phyloP scores from a whole-genome alignment of 495 filamentous ascomycete species.

The Glonium stellatum region DNA sequence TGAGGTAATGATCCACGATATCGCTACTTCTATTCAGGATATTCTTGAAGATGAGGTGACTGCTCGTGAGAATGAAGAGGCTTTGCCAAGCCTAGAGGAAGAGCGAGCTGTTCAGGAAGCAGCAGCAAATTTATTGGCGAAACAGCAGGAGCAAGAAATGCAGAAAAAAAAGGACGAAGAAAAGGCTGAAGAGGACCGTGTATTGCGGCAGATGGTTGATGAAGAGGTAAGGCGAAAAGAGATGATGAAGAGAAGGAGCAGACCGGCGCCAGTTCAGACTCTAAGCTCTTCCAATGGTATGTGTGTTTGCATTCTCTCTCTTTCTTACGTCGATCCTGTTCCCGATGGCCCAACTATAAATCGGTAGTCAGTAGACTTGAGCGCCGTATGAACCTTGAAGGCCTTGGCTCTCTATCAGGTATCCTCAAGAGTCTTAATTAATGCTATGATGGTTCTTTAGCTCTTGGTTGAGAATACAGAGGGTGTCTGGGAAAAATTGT shows the following conservation, averaged over 20 bases:
- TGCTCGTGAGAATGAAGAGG: slow-evolving; percentile 59
- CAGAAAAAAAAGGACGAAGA: slow-evolving; percentile 44
- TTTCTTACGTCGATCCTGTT: not conserved
- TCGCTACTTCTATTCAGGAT: slow-evolving; percentile 76
- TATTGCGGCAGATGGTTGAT: slow-evolving; percentile 65
- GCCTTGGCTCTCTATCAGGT: too few species aligned
- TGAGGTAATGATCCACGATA: slow-evolving; percentile 82
- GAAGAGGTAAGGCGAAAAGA: slow-evolving; percentile 64
- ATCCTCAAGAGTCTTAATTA: too few species aligned
- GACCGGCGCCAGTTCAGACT: slow-evolving; percentile 26
- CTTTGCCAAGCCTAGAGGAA: slow-evolving; percentile 81
- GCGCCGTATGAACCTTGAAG: too few species aligned
- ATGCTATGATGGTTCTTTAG: too few species aligned
- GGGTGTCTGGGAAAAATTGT: too few species aligned
- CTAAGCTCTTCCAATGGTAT: slow-evolving; percentile 24
- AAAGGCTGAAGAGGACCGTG: slow-evolving; percentile 64
- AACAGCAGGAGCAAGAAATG: slow-evolving; percentile 40
- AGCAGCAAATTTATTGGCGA: slow-evolving; percentile 46
- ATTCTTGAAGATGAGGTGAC: slow-evolving; percentile 80
- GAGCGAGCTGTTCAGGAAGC: slow-evolving; percentile 69
- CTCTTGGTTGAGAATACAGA: too few species aligned
- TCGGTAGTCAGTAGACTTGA: too few species aligned
- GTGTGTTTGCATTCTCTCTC: not conserved
- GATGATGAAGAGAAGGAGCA: slow-evolving; percentile 28
- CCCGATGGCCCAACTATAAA: not conserved